Percentiles rank a stretch among this genome's conserved stretches.
These are phyloP conservation scores for Alloteropsis semialata DNA, from an alignment of 176 grass and related monocot species.

Conservation along the genomic window DNA sequence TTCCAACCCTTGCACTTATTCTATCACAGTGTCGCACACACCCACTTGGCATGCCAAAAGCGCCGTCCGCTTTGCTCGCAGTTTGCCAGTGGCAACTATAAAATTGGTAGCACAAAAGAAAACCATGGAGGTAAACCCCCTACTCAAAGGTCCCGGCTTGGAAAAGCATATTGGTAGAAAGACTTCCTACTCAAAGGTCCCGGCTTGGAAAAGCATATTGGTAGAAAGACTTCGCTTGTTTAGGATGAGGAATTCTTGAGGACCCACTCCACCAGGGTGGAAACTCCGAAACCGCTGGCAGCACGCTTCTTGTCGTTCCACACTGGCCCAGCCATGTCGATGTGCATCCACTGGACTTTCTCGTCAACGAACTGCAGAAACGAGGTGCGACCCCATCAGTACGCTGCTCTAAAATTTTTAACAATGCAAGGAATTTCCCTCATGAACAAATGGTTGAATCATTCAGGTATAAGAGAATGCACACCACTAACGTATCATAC, in stretches of 20 bases:
- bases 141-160: background rate
- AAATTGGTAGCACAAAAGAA: background rate
- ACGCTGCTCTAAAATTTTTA: background rate
- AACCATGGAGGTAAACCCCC: background rate
- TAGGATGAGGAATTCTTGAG: conserved; percentile 85
- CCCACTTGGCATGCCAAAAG: background rate
- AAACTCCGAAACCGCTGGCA: conserved; percentile 84
- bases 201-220: background rate
- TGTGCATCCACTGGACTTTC: conserved; percentile 99
- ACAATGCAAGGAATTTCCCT: background rate
- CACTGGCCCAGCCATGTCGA: conserved; percentile 95
- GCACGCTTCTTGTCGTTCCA: conserved; percentile 89
- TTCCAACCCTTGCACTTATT: background rate
- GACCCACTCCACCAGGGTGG: conserved; percentile 96
- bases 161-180: background rate
- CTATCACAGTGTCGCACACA: conserved; percentile 8
- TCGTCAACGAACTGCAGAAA: conserved; percentile 80
- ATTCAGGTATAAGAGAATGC: background rate
- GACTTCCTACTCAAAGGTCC: background rate
- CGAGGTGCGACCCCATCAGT: background rate
- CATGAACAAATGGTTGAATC: background rate
- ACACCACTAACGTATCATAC: background rate
- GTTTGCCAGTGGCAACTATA: background rate
- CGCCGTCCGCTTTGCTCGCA: background rate
- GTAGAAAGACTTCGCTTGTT: background rate